Percentiles rank a stretch among this genome's conserved stretches.
These are phyloP conservation scores for Cytospora leucostoma DNA, from an alignment of 2,329 filamentous ascomycete genomes.

Conservation along the genomic window DNA sequence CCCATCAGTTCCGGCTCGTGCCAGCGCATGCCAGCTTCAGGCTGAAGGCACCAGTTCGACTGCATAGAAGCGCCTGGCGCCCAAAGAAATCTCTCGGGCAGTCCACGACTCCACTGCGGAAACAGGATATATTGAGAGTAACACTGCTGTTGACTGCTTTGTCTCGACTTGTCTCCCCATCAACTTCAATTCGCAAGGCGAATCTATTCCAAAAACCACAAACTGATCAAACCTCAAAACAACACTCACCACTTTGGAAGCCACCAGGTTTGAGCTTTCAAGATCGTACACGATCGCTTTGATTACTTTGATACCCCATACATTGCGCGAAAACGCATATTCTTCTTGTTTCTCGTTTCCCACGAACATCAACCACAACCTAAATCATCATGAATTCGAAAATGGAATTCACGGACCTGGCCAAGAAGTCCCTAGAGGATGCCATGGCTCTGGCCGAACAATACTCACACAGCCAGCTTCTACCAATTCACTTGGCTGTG, in stretches of 20 bases:
- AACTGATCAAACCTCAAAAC: not conserved
- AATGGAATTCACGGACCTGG: constrained; percentile 93
- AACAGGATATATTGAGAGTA: constrained; percentile 20
- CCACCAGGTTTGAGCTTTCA: not conserved
- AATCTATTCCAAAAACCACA: constrained; percentile 1
- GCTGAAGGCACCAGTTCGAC: constrained; percentile 10
- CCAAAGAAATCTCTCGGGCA: constrained; percentile 10
- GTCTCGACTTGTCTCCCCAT: not conserved
- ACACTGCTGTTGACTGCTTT: not conserved
- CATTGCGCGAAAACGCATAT: constrained; percentile 12
- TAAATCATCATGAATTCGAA: constrained; percentile 65
- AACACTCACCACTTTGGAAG: constrained; percentile 1
- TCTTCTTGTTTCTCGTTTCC: not conserved
- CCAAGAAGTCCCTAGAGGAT: constrained; percentile 85
- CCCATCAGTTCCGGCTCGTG: constrained; percentile 10
- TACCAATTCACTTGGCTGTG: constrained; percentile 86
- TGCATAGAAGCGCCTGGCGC: constrained; percentile 14
- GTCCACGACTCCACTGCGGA: constrained; percentile 21
- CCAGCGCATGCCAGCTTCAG: constrained; percentile 23
- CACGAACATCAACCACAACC: constrained; percentile 24
- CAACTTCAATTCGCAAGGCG: constrained; percentile 7
- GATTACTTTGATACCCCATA: constrained; percentile 16
- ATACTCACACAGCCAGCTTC: constrained; percentile 87
- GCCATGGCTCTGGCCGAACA: constrained; percentile 85
- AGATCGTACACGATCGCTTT: not conserved